Base-by-base conservation (phyloP, 106 monocot genomes). In the Chionographis japonica region DNA sequence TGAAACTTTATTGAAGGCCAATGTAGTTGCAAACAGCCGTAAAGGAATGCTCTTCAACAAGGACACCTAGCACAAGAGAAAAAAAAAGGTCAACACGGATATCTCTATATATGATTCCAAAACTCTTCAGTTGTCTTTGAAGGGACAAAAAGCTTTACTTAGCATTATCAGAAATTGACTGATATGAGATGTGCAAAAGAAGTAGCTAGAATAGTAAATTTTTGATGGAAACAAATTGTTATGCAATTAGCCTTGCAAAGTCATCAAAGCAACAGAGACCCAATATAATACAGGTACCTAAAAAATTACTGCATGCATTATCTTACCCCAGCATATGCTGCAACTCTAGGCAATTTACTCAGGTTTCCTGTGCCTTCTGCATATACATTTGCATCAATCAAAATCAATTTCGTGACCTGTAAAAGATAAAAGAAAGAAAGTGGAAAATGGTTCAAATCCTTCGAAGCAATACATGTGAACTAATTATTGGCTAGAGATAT, bases 301-400 rank as follows among this genome's bases (percentile, higher is more conserved):
- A 36, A 41, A 40, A 16, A 37, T 10, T 69, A 58, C 40, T 58
- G 3, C 42, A 39, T 27, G 40, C 43, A 61, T 64, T n/a, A 66
- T 67, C 81, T 88, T 63, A 95, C 95, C 76, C 86, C 92, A 75
- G 89, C 80, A 89, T 92, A 89, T 71, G 95, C 89, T 52, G 83
- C 51, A 36, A 70, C 10, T 72, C 70, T 84, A 52, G 95, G 89
- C 56, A 92, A 60, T 68, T 76, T 89, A 38, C 69, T 8, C 62
- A 94, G 60, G 56, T 87, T 74, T 68, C 85, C 90, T 39, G 94
- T 85, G 58, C 90, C 94, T 66, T 94, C 80, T 54, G 84, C 74
- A 79, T 80, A 90, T 38, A 90, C 83, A 78, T 90, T 87, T 52
- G 94, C 94, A 74, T 85, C 85, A 57, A 94, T 90, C 50, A 94